Conservation (phyloP, 2,329 filamentous ascomycete genomes). For the Aspergillus pseudoterreus region DNA sequence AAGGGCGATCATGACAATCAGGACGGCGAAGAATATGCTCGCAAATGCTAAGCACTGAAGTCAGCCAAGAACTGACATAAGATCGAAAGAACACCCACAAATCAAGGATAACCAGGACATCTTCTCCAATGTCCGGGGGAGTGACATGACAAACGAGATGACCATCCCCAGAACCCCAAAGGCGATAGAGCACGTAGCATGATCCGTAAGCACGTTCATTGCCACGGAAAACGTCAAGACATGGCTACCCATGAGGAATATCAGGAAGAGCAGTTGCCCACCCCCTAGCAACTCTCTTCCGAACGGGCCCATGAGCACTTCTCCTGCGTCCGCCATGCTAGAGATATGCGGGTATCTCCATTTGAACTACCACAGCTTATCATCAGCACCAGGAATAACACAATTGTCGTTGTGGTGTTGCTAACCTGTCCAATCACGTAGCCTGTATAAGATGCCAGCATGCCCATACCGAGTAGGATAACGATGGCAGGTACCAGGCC, state of each 20-base stretch:
- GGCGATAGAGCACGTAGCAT: conserved; percentile 61
- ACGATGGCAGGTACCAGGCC: conserved; percentile 55
- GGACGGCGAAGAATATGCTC: conserved; percentile 61
- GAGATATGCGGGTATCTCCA: conserved; percentile 55
- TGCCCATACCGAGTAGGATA: conserved; percentile 51
- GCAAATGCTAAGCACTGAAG: conserved; percentile 48
- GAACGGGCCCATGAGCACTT: conserved; percentile 57
- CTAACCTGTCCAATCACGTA: conserved; percentile 57
- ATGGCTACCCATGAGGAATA: conserved; percentile 70
- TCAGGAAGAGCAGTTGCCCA: conserved; percentile 62
- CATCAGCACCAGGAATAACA: too few species aligned
- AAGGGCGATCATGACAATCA: conserved; percentile 64
- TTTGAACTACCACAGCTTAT: conserved; percentile 29
- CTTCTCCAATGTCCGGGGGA: conserved; percentile 61
- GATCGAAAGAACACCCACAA: conserved; percentile 28
- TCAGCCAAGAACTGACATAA: conserved; percentile 1
- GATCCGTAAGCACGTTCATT: conserved; percentile 60
- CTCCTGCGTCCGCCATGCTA: conserved; percentile 66
- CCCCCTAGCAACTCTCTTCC: conserved; percentile 61
- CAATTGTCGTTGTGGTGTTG: too few species aligned
- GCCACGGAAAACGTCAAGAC: conserved; percentile 67
- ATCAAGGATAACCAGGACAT: conserved; percentile 60
- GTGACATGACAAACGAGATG: conserved; percentile 56
- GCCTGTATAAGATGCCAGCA: conserved; percentile 57
- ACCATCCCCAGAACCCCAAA: conserved; percentile 59